Evolutionary conservation across 2,329 filamentous ascomycete genomes (phyloP).

Genomic region (Pseudopithomyces maydicus): DNA sequence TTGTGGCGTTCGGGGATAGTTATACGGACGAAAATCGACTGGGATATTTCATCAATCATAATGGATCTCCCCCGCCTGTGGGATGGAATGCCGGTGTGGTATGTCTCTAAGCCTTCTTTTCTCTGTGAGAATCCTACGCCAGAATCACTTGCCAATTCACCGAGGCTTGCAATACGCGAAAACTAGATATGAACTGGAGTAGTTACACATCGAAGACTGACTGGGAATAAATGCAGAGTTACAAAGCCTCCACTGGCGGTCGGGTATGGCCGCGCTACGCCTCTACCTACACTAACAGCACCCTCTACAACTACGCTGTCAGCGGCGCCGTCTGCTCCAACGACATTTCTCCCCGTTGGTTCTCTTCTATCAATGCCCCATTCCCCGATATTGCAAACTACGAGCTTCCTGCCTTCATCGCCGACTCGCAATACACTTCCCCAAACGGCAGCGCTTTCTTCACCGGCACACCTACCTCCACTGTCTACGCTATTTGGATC

Average conservation of each 20-base stretch:
- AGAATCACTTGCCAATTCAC: too few relatives aligned
- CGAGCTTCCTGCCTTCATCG: constrained; percentile 54
- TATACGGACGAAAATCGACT: constrained; percentile 76
- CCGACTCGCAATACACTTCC: constrained; percentile 44
- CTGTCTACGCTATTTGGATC: constrained; percentile 79
- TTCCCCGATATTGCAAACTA: constrained; percentile 63
- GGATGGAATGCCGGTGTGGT: constrained; percentile 60
- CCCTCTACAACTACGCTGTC: constrained; percentile 71
- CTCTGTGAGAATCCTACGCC: too few relatives aligned
- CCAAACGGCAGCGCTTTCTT: constrained; percentile 51
- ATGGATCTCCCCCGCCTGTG: constrained; percentile 64
- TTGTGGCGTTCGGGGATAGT: constrained; percentile 76
- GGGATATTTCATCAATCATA: constrained; percentile 63
- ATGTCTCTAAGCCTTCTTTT: constrained; percentile 8
- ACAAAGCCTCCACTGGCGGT: constrained; percentile 67
- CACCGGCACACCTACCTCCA: constrained; percentile 58
- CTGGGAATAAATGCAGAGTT: constrained; percentile 39
- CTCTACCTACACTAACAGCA: constrained; percentile 61
- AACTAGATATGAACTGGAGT: too few relatives aligned
- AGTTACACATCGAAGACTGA: background rate
- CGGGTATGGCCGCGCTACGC: constrained; percentile 72
- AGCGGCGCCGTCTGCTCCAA: constrained; percentile 75
- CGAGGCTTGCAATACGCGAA: too few relatives aligned
- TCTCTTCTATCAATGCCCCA: constrained; percentile 55
- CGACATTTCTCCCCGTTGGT: constrained; percentile 63